phyloP scores from a whole-genome alignment of 306 rosid species.

The Rubus parviflorus region DNA sequence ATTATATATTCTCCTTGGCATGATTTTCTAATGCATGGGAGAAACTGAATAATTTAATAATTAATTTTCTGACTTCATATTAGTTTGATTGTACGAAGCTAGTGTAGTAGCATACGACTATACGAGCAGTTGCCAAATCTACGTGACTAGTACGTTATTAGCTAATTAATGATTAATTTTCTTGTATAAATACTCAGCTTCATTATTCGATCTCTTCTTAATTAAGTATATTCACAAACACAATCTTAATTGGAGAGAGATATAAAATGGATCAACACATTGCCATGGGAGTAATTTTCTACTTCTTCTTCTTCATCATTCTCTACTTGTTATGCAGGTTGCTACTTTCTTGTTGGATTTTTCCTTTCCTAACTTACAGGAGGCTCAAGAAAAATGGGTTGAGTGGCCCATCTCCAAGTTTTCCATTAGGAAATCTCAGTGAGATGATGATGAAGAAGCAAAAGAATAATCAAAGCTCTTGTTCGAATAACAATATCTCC shows the following conservation, averaged over 20 bases:
- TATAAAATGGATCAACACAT: not conserved
- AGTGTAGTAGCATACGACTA: too few relatives aligned
- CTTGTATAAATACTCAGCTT: not conserved
- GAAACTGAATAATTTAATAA: not conserved
- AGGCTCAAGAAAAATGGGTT: slow-evolving; percentile 66
- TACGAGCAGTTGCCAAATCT: not conserved
- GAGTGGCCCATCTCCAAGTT: slow-evolving; percentile 67
- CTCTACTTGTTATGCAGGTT: slow-evolving; percentile 34
- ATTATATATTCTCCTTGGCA: too few relatives aligned
- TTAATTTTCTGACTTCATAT: not conserved
- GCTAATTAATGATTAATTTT: not conserved
- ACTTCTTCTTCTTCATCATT: slow-evolving; percentile 4
- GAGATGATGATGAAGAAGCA: slow-evolving; percentile 58
- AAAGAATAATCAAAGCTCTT: slow-evolving; percentile 15
- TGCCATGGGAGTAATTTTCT: not conserved
- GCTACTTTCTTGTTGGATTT: slow-evolving; percentile 53
- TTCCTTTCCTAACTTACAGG: slow-evolving; percentile 34
- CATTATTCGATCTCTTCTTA: not conserved
- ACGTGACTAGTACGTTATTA: too few relatives aligned
- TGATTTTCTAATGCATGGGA: not conserved
- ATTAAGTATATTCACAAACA: too few relatives aligned
- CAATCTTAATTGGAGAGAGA: not conserved
- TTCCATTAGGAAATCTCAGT: slow-evolving; percentile 67
- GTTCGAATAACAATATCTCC: slow-evolving; percentile 12
- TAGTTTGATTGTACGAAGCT: not conserved